A percentile compares a stretch with the other conserved stretches of the same genome.
Evolutionary conservation across 805 yeast species (phyloP).

Genomic region (Nakazawaea molendinolei): DNA sequence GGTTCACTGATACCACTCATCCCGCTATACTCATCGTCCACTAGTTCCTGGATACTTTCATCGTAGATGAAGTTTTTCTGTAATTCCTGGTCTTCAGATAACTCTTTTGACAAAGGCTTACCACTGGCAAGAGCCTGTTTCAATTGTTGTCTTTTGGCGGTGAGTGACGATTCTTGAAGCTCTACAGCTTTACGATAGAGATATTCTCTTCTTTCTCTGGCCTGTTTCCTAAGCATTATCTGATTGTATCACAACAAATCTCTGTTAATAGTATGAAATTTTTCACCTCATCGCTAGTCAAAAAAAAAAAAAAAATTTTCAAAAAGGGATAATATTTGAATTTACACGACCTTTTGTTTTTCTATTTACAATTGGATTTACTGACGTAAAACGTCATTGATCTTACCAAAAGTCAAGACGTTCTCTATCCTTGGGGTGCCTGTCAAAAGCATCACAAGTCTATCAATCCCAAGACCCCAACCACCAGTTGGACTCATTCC

Average conservation of each 20-base stretch:
- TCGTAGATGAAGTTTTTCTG: slow-evolving; percentile 83
- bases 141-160: slow-evolving; percentile 80
- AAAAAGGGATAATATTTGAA: too few relatives aligned
- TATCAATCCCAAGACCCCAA: slow-evolving; percentile 92
- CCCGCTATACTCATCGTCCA: slow-evolving; percentile 91
- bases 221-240: slow-evolving; percentile 77
- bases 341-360: too few relatives aligned
- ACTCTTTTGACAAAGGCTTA: slow-evolving; percentile 79
- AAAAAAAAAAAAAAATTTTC: too few relatives aligned
- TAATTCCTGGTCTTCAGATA: slow-evolving; percentile 79
- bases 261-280: neutral
- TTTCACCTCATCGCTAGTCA: neutral
- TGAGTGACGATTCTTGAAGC: slow-evolving; percentile 79
- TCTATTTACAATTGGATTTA: slow-evolving; percentile 18
- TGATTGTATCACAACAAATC: neutral
- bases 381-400: slow-evolving; percentile 64
- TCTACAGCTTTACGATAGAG: slow-evolving; percentile 83
- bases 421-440: slow-evolving; percentile 62
- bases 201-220: slow-evolving; percentile 94
- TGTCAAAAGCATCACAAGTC: slow-evolving; percentile 75
- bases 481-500: slow-evolving; percentile 99
- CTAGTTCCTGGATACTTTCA: slow-evolving; percentile 59
- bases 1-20: slow-evolving; percentile 89
- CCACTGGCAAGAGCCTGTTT: slow-evolving; percentile 89
- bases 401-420: slow-evolving; percentile 68